Evolutionary conservation across 495 filamentous ascomycete genomes (phyloP).

Genomic region (Talaromyces adpressus): DNA sequence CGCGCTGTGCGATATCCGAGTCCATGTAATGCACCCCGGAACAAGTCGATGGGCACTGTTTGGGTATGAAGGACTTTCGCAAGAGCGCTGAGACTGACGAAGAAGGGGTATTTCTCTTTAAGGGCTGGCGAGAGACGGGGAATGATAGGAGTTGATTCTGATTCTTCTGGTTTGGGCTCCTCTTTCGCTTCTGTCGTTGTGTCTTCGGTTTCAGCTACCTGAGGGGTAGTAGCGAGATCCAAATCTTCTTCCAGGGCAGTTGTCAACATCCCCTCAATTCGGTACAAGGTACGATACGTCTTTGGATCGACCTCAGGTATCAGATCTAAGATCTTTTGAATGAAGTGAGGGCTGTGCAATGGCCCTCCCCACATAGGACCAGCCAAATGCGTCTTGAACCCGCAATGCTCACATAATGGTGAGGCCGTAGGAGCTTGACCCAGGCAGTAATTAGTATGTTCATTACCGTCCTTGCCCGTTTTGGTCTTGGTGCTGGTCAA

Average conservation of each 20-base stretch:
- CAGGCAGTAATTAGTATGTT: conserved; percentile 67
- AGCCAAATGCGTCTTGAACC: conserved; percentile 73
- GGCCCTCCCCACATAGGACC: conserved; percentile 95
- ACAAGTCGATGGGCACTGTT: conserved; percentile 61
- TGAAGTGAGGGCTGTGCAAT: conserved; percentile 74
- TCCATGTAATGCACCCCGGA: conserved; percentile 73
- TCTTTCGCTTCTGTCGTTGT: neutral
- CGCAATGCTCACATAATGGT: conserved; percentile 71
- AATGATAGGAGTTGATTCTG: conserved; percentile 26
- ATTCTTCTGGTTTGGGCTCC: conserved; percentile 17
- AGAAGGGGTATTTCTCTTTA: conserved; percentile 74
- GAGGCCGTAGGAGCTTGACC: conserved; percentile 58
- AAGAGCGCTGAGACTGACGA: conserved; percentile 66
- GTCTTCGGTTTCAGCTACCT: neutral
- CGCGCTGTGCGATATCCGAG: conserved; percentile 76
- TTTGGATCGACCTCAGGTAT: conserved; percentile 53
- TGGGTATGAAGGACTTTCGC: conserved; percentile 67
- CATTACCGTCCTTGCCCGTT: conserved; percentile 59
- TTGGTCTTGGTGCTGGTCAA: conserved; percentile 58
- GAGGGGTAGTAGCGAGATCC: conserved; percentile 16
- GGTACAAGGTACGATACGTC: conserved; percentile 67
- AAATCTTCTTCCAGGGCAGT: conserved; percentile 74
- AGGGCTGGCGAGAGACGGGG: conserved; percentile 43
- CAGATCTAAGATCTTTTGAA: conserved; percentile 63
- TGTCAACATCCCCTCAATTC: conserved; percentile 87